Evolutionary conservation across 208 protist species (phyloP), one percentile per base, ranked within the genome.

Genomic region (Leishmania martiniquensis): DNA sequence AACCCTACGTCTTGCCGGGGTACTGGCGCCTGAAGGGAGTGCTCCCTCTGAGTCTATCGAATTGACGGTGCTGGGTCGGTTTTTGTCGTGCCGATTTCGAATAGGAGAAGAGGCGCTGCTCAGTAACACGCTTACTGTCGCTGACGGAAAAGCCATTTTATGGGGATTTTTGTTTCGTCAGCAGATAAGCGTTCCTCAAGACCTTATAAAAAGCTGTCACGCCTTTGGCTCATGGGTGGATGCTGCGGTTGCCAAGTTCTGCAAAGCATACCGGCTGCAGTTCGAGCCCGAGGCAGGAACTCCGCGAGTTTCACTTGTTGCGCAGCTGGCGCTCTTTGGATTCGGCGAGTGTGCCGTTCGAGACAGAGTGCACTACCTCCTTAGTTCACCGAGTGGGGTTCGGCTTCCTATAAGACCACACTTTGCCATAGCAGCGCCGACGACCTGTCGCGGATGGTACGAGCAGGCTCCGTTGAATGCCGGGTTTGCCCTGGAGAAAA

Each of bases 401-500:
- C 72, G 86, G 13, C 37, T 78, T 70, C 75, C 82, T 47, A 71
- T 89, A 12, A 73, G 63, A 34, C 67, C 72, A 17, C 80, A 83
- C 59, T 45, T 75, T 10, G 32, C 47, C 9, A 72, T 71, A 17
- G 25, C 42, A 4, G 45, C 81, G 55, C 85, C 87, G 32, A 95
- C 88, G 1, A 79, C 67, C 51, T 93, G 89, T 78, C 87, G 93
- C n/a, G 93, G 93, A 45, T 96, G 93, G 93, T 96, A 91, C 82
- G 86, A 90, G 34, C 84, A 91, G 37, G 88, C 89, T 42, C 87
- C 85, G 49, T 68, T 91, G 22, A 68, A 83, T 57, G 77, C 67
- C 32, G 83, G 79, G 34, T 60, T 83, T 42, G 39, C 81, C 44
- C n/a, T 85, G 67, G 84, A 89, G 44, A 87, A 86, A 60, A 82